phyloP scores from a whole-genome alignment of 2,329 filamentous ascomycete species.

The Penicillium sp. region DNA sequence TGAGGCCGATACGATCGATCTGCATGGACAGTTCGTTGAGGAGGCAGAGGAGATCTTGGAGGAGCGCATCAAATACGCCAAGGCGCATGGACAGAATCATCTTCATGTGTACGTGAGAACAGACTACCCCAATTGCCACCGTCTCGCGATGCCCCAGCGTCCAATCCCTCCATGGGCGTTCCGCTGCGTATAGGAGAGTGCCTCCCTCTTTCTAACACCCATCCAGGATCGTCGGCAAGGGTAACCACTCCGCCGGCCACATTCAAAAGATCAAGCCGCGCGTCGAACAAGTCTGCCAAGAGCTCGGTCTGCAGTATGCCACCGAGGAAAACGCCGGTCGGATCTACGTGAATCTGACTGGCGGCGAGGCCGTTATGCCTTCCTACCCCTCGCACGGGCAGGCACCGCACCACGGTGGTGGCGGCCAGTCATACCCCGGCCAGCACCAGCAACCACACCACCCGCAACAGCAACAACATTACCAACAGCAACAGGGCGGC shows the following conservation, averaged over 20 bases:
- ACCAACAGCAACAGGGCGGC: conserved; percentile 43
- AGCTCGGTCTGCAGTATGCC: conserved; percentile 78
- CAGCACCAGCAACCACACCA: conserved; percentile 49
- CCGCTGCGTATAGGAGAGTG: neutral
- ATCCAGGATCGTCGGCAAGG: conserved; percentile 82
- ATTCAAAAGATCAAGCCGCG: conserved; percentile 95
- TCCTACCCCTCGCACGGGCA: conserved; percentile 41
- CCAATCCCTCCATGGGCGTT: no score
- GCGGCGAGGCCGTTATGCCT: conserved; percentile 63
- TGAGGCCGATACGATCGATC: conserved; percentile 80
- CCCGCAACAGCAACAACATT: conserved; percentile 37
- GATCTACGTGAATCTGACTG: conserved; percentile 84
- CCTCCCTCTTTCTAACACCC: neutral
- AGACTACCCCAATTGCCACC: neutral
- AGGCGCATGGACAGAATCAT: conserved; percentile 73
- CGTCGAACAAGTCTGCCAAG: conserved; percentile 82
- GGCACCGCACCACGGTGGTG: conserved; percentile 46
- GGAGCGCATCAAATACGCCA: conserved; percentile 78
- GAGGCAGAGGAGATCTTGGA: conserved; percentile 92
- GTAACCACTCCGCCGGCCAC: conserved; percentile 80
- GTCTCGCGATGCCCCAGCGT: neutral
- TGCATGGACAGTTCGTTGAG: conserved; percentile 93
- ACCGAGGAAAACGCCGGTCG: conserved; percentile 89
- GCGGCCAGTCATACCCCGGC: conserved; percentile 43
- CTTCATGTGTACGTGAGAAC: conserved; percentile 69